Evolutionary conservation across 257 asterid species (phyloP).

Genomic region (Nicotiana tomentosiformis): DNA sequence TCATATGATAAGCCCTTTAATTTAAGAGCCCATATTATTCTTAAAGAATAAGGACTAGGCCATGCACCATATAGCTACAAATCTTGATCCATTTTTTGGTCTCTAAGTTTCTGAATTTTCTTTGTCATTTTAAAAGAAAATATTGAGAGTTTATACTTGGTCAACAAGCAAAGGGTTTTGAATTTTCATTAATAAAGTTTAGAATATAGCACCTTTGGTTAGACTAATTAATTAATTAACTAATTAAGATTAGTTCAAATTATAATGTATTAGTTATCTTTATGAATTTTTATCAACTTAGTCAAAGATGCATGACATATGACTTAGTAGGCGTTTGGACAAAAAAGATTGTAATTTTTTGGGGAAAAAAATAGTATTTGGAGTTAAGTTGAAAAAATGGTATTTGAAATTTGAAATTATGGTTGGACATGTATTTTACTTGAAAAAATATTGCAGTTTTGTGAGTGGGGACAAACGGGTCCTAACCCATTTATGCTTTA

Average conservation of each 20-base stretch:
- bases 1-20: slow-evolving; percentile 9
- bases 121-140: neutral
- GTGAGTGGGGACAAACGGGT: no score
- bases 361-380: no score
- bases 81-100: slow-evolving; percentile 4
- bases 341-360: no score
- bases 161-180: neutral
- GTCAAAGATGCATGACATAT: neutral
- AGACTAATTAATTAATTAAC: neutral
- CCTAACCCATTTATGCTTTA: neutral
- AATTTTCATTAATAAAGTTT: neutral
- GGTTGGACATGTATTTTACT: no score
- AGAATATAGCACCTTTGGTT: neutral
- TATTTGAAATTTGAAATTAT: no score
- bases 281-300: neutral
- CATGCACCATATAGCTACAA: slow-evolving; percentile 13
- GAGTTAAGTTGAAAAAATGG: no score
- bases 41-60: slow-evolving; percentile 9
- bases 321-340: no score
- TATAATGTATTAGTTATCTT: neutral
- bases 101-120: neutral
- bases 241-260: neutral
- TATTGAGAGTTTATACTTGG: neutral
- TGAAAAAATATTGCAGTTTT: no score
- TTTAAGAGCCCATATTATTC: slow-evolving; percentile 17